Evolutionary conservation across 768 basidiomycete species (phyloP).

Genomic region (Amanita fuliginea): DNA sequence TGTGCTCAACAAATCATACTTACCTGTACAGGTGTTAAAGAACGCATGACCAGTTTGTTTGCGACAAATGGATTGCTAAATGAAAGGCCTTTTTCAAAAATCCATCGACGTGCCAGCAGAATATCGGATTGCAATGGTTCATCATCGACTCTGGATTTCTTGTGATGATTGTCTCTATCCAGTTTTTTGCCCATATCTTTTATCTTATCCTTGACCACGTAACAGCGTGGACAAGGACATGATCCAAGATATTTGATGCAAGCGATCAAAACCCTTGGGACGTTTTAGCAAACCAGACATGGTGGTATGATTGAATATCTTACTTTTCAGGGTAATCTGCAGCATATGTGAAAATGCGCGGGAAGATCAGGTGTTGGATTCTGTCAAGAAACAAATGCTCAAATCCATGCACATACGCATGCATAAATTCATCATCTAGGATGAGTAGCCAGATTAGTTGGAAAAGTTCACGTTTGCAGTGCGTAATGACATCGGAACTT

Average conservation of each 20-base stretch:
- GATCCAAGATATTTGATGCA: too few relatives aligned
- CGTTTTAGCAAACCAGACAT: too few relatives aligned
- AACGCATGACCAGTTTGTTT: neutral
- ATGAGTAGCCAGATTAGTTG: conserved; percentile 13
- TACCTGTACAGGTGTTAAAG: too few relatives aligned
- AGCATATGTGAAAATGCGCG: conserved; percentile 22
- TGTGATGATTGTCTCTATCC: conserved; percentile 9
- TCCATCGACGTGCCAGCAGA: neutral
- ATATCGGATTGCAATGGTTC: neutral
- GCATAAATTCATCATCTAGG: conserved; percentile 21
- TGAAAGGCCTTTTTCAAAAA: neutral
- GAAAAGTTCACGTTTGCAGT: conserved; percentile 21
- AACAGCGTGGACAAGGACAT: conserved; percentile 22
- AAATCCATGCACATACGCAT: conserved; percentile 22
- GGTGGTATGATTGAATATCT: too few relatives aligned
- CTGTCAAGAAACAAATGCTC: conserved; percentile 19
- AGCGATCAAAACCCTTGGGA: conserved; percentile 12
- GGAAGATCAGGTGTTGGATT: conserved; percentile 18
- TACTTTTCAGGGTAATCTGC: conserved; percentile 32
- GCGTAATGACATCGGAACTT: conserved; percentile 12
- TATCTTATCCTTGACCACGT: conserved; percentile 16
- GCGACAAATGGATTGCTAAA: neutral
- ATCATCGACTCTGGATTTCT: conserved; percentile 2
- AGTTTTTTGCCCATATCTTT: conserved; percentile 15
- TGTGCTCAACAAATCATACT: too few relatives aligned